A percentile compares a stretch with the other conserved stretches of the same genome.
Evolutionary conservation across 192 early-diverging fungal genomes (phyloP).

Genomic region (Borealophlyctis nickersoniae): DNA sequence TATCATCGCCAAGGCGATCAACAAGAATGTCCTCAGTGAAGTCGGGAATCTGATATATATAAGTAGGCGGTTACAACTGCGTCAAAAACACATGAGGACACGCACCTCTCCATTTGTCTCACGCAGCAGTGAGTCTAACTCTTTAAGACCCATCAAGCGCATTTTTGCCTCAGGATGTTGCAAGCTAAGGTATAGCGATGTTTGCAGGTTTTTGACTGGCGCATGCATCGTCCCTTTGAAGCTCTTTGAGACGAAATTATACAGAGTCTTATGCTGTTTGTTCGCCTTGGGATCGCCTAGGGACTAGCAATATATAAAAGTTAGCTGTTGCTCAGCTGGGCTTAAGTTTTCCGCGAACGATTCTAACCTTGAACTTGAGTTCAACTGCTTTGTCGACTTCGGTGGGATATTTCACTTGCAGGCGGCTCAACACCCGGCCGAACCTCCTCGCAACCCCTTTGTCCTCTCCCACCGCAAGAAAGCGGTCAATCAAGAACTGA

Average conservation of each 20-base stretch:
- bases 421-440: not conserved
- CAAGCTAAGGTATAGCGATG: constrained; percentile 79
- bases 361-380: not conserved
- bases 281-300: too few species aligned
- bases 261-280: constrained; percentile 31
- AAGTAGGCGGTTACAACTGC: not conserved
- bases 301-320: too few species aligned
- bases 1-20: constrained; percentile 50
- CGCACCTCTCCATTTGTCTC: constrained; percentile 29
- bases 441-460: not conserved
- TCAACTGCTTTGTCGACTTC: constrained; percentile 20
- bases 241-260: constrained; percentile 49
- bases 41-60: too few species aligned
- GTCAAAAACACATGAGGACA: not conserved
- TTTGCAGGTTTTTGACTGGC: constrained; percentile 64
- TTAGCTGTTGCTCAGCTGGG: too few species aligned
- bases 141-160: constrained; percentile 67
- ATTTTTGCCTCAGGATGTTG: constrained; percentile 68
- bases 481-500: too few species aligned
- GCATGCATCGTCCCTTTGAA: constrained; percentile 62
- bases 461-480: too few species aligned
- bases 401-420: not conserved
- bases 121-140: constrained; percentile 53
- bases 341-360: not conserved
- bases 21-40: constrained; percentile 52